Evolutionary conservation across 1,139 yeast species (phyloP), one percentile per base, ranked within the genome.

Genomic region (Meyerozyma athensensis): DNA sequence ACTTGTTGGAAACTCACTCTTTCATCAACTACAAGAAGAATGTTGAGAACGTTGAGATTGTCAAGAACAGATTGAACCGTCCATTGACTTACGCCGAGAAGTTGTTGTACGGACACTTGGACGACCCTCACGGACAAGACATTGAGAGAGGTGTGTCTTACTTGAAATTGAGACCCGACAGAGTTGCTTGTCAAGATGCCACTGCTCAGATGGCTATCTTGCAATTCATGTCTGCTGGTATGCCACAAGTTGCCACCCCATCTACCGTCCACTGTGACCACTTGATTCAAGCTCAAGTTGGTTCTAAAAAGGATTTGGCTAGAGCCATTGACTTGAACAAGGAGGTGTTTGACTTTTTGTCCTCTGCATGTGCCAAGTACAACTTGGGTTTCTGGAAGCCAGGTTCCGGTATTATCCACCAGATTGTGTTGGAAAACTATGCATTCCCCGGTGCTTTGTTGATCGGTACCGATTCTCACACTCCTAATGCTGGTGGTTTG

Each of bases 301-400:
- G 96, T 61, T 96, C 96, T 59, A 79, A 79, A 43, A 81, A 82
- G 71, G 98, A 92, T 76, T 81, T 92, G 70, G 82, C 81, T 43
- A 83, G 96, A 68, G 97, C 98, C 61, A 82, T 87, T 59, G 83
- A 81, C 60, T 72, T 87, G 61, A 92, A 92, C 80, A 87, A 85
- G 74, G 98, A 92, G 73, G 98, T 92, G 51, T 92, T 81, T 69
- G 96, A 92, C 70, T 92, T 92, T 77, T 80, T 92, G 70, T 79
- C 87, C 46, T 69, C 95, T 51, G 92, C 97, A 47, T 86, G 96
- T 65, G 96, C 96, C 58, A 90, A 90, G 74, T 92, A 90, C 77
- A 86, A 89, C 79, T 86, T 92, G 68, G 97, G 97, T 67, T 92
- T 92, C 89, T 92, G 98, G 98, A 86, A 86, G 66, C 97, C 98